These are phyloP conservation scores for Pichia cephalocereana DNA, from an alignment of 805 yeast species.

Conservation along the genomic window DNA sequence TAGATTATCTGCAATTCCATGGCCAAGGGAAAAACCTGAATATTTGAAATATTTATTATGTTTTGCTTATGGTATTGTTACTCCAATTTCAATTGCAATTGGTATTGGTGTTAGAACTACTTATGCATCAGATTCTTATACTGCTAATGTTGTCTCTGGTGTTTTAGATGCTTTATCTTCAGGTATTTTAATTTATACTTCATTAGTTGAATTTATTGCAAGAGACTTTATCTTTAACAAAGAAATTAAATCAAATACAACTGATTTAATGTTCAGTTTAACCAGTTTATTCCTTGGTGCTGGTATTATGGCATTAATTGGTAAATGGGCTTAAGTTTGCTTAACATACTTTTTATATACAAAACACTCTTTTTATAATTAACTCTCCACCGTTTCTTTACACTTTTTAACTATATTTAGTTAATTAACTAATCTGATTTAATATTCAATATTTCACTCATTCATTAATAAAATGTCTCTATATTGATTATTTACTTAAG, in stretches of 20 bases:
- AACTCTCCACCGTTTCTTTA: too few relatives aligned
- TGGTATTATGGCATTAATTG: slow-evolving; percentile 64
- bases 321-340: slow-evolving; percentile 50
- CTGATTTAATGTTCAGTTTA: slow-evolving; percentile 39
- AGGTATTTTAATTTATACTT: slow-evolving; percentile 67
- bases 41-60: slow-evolving; percentile 36
- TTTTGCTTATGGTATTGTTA: slow-evolving; percentile 44
- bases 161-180: slow-evolving; percentile 63
- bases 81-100: slow-evolving; percentile 66
- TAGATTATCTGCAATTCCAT: slow-evolving; percentile 46
- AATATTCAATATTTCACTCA: background rate
- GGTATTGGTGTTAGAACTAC: slow-evolving; percentile 64
- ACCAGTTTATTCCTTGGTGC: slow-evolving; percentile 46
- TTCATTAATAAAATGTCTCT: too few relatives aligned
- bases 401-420: too few relatives aligned
- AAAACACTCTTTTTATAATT: too few relatives aligned
- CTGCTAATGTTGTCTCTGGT: slow-evolving; percentile 55
- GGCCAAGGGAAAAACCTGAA: slow-evolving; percentile 25
- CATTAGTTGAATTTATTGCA: slow-evolving; percentile 67
- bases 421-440: background rate
- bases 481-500: too few relatives aligned
- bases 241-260: slow-evolving; percentile 43
- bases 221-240: slow-evolving; percentile 57
- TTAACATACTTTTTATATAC: background rate
- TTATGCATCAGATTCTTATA: slow-evolving; percentile 45